These are phyloP conservation scores for Monilinia polystroma DNA, from an alignment of 2,329 filamentous ascomycete species.

Conservation along the genomic window DNA sequence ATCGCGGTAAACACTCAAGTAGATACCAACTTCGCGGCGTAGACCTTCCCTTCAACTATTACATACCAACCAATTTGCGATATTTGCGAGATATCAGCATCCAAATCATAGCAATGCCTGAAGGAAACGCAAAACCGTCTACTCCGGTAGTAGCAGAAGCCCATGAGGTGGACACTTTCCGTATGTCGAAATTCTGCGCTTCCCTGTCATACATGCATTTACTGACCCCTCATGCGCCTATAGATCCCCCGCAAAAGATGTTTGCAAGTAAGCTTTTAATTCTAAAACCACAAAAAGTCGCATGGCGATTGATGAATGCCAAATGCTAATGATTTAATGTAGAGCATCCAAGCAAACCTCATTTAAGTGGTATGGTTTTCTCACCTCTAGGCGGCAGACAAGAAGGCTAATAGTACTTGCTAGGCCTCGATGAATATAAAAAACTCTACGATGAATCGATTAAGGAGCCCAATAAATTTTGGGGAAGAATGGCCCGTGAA, in stretches of 20 bases:
- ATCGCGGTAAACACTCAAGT: background rate
- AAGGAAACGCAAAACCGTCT: conserved; percentile 42
- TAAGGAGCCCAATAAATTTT: conserved; percentile 83
- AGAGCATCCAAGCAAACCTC: conserved; percentile 71
- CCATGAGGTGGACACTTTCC: conserved; percentile 72
- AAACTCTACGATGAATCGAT: conserved; percentile 80
- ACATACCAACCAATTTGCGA: background rate
- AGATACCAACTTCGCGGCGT: background rate
- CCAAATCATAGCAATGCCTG: conserved; percentile 45
- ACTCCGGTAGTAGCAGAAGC: conserved; percentile 69
- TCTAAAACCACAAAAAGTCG: conserved; percentile 5
- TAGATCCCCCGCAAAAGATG: conserved; percentile 66
- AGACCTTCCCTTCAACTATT: background rate
- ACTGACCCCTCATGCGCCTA: conserved; percentile 30
- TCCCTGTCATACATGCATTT: conserved; percentile 17
- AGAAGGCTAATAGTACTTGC: conserved; percentile 1
- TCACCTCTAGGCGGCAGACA: background rate
- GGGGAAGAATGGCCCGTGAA: conserved; percentile 81
- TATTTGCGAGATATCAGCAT: background rate
- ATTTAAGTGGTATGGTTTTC: conserved; percentile 58
- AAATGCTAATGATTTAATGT: conserved; percentile 38
- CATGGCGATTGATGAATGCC: conserved; percentile 25
- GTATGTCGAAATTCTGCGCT: conserved; percentile 46
- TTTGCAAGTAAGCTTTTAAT: conserved; percentile 57
- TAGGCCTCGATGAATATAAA: conserved; percentile 66